Percentiles rank a stretch among this genome's conserved stretches.
phyloP scores from a whole-genome alignment of 495 filamentous ascomycete species.

The Xylaria nigripes region DNA sequence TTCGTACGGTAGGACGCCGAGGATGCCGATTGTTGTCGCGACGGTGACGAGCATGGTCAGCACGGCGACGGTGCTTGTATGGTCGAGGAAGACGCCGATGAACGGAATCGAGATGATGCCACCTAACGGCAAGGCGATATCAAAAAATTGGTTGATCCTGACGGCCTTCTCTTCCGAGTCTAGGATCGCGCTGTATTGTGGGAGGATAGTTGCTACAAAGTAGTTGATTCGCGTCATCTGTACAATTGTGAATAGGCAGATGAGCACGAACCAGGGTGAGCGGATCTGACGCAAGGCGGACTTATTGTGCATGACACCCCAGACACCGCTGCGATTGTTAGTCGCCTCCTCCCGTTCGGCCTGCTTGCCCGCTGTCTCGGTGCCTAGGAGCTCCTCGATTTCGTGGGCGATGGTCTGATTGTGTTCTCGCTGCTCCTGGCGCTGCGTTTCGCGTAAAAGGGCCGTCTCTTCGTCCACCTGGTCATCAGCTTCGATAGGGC shows the following conservation, averaged over 20 bases:
- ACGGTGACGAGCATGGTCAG: constrained; percentile 62
- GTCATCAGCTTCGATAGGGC: constrained; percentile 42
- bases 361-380: constrained; percentile 49
- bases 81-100: constrained; percentile 76
- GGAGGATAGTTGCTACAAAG: constrained; percentile 85
- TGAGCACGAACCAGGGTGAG: constrained; percentile 80
- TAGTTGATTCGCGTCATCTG: constrained; percentile 97
- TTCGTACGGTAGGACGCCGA: constrained; percentile 63
- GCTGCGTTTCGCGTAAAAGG: constrained; percentile 43
- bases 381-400: constrained; percentile 64
- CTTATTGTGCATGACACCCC: constrained; percentile 78
- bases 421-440: constrained; percentile 48
- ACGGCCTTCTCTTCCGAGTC: constrained; percentile 47
- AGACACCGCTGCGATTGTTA: constrained; percentile 64
- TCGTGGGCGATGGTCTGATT: constrained; percentile 63
- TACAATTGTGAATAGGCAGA: constrained; percentile 77
- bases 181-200: constrained; percentile 80
- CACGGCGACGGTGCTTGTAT: constrained; percentile 62
- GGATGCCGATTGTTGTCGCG: constrained; percentile 68
- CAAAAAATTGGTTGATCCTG: constrained; percentile 76
- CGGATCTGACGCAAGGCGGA: constrained; percentile 66
- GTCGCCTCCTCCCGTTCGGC: constrained; percentile 47
- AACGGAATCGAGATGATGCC: constrained; percentile 81
- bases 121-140: constrained; percentile 78
- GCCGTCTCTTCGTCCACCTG: constrained; percentile 53